These are phyloP conservation scores for Didymella lethalis DNA, from an alignment of 2,329 filamentous ascomycete species.

Conservation along the genomic window DNA sequence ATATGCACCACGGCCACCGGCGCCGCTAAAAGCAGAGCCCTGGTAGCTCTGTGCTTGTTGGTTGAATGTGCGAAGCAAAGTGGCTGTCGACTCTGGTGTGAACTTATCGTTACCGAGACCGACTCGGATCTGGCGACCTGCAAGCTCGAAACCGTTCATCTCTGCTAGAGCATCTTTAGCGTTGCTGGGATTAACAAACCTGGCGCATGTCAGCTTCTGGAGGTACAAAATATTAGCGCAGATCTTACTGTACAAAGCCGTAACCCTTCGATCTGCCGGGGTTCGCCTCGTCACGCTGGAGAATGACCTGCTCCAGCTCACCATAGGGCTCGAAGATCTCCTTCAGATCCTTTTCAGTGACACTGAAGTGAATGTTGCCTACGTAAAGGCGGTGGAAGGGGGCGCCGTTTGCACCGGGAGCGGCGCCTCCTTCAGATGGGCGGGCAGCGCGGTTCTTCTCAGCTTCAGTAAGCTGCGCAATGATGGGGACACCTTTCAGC, in stretches of 20 bases:
- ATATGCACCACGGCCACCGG: slow-evolving; percentile 85
- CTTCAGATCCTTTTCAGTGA: slow-evolving; percentile 93
- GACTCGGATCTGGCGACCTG: slow-evolving; percentile 95
- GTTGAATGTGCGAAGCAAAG: slow-evolving; percentile 90
- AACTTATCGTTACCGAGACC: slow-evolving; percentile 99
- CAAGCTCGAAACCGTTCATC: slow-evolving; percentile 99
- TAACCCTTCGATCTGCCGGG: slow-evolving; percentile 72
- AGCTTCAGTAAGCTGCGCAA: slow-evolving; percentile 96
- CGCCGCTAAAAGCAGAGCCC: slow-evolving; percentile 89
- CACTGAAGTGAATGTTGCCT: slow-evolving; percentile 99
- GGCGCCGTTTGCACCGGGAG: slow-evolving; percentile 77
- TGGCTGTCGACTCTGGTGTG: slow-evolving; percentile 94
- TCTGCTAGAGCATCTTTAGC: slow-evolving; percentile 95
- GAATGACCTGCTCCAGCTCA: slow-evolving; percentile 94
- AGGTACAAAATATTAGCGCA: neutral
- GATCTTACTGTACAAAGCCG: slow-evolving; percentile 94
- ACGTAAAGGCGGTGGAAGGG: slow-evolving; percentile 98
- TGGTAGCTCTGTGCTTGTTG: slow-evolving; percentile 70
- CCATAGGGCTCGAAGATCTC: slow-evolving; percentile 98
- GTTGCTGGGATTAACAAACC: slow-evolving; percentile 87
- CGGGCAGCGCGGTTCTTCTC: slow-evolving; percentile 99
- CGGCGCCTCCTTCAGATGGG: slow-evolving; percentile 66
- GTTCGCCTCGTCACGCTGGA: slow-evolving; percentile 92
- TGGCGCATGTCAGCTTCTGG: slow-evolving; percentile 57
- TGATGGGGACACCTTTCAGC: slow-evolving; percentile 97